Evolutionary conservation across 768 basidiomycete genomes (phyloP), one percentile per base, ranked within the genome.

Genomic region (Auriscalpium orientale): DNA sequence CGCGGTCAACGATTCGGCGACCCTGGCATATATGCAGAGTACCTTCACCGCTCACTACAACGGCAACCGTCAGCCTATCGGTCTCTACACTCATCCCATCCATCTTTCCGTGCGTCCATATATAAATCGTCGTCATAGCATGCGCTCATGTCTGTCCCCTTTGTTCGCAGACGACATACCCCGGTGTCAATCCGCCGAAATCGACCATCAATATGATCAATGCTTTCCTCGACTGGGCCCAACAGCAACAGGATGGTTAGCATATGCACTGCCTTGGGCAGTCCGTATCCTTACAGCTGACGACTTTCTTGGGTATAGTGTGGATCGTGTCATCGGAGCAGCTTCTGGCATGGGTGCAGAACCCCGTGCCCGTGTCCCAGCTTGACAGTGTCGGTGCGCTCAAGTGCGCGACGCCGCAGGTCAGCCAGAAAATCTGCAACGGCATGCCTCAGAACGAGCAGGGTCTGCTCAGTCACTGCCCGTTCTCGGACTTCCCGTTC

Each of bases 71-170:
- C 87, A 89, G 65, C 89, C 89, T 1, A 81, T 91, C 56, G 89
- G 89, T 46, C 73, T 91, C 28, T 91, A 90, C 67, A 86, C 85
- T 2, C 89, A 91, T 68, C 88, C 88, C 34, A 85, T 91, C 65
- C 87, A 90, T 72, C 66, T 88, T 48, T 79, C 85, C 43, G 82
- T 82, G 55, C 52, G 76, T 66, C 4, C 35, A 16, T 33, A 10
- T 35, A 9, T 53, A 3, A 60, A 38, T 37, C 36, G 12, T 34
- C 13, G 28, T 45, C 44, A 11, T 53, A 43, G 16, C 38, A 40
- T 49, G 44, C 38, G 1, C 46, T 58, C 10, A 10, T 7, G 7
- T 4, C n/a, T n/a, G n/a, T n/a, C n/a, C 28, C 28, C 28, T 35
- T 34, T 10, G 33, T 16, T 20, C 54, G 53, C 43, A 73, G 81